These are phyloP conservation scores for Hypoxylon sp. DNA, from an alignment of 2,329 filamentous ascomycete species.

Conservation along the genomic window DNA sequence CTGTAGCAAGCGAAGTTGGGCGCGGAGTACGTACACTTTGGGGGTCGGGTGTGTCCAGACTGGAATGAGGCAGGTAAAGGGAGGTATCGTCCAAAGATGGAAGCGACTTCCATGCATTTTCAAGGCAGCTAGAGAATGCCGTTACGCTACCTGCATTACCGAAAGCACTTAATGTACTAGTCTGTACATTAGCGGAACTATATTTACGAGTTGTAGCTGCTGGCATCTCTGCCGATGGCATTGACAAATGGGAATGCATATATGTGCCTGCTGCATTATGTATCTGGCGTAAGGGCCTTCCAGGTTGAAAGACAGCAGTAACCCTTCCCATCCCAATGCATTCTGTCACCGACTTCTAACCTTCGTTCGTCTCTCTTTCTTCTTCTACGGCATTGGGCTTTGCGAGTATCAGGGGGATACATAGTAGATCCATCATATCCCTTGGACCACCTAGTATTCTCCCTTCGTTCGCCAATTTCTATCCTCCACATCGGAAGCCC, in stretches of 20 bases:
- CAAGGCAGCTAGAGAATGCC: conserved; percentile 38
- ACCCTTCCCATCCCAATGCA: conserved; percentile 17
- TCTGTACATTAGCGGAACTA: conserved; percentile 34
- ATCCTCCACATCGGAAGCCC: conserved; percentile 14
- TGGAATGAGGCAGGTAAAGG: conserved; percentile 17
- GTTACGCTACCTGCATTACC: conserved; percentile 42
- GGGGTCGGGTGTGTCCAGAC: conserved; percentile 6
- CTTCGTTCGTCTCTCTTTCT: conserved; percentile 9
- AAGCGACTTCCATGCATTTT: conserved; percentile 15
- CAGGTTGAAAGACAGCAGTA: conserved; percentile 42
- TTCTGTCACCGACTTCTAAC: conserved; percentile 23
- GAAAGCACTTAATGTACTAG: conserved; percentile 33
- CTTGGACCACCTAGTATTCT: conserved; percentile 13
- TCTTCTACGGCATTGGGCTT: not conserved
- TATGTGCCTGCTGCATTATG: conserved; percentile 31
- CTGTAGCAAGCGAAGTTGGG: conserved; percentile 23
- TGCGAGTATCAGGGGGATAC: not conserved
- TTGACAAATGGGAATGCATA: conserved; percentile 43
- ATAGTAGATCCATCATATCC: conserved; percentile 10
- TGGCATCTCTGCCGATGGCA: conserved; percentile 29
- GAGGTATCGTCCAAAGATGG: conserved; percentile 17
- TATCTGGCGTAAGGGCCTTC: conserved; percentile 36
- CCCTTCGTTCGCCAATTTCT: conserved; percentile 17
- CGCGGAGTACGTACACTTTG: conserved; percentile 8
- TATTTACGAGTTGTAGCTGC: conserved; percentile 29